Base-by-base conservation (phyloP, 73 alveolate genomes). In the Uronychia binucleata region DNA sequence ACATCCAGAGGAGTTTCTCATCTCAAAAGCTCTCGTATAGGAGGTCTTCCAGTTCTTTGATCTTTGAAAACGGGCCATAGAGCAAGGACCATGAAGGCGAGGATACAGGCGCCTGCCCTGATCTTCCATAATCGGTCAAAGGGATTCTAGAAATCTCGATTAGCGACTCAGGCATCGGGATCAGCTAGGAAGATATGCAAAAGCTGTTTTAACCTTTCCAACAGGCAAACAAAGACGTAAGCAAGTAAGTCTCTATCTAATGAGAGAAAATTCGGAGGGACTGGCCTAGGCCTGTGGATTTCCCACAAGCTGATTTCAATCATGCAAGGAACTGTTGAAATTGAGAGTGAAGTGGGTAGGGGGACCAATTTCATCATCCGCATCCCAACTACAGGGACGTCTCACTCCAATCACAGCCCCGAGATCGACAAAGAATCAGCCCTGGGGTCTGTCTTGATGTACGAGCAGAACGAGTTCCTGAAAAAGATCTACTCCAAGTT, bases 261-360 rank as follows among this genome's bases (percentile, higher is more conserved):
- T 46, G 5, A 11, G 19, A 46, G 67, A 11, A 46, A 46, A 46
- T 46, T 11, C 67, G 67, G 67, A 11, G 84, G 84, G 67, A 78
- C 84, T 26, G 84, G 84, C 76, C 84, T 78, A 1, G 84, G 84
- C 30, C 67, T 78, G 19, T 28, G 58, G 25, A 78, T 78, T 5
- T 78, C 76, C 58, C 26, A 78, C 58, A 78, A 78, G 30, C 74
- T 78, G 1, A 33, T 78, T 33, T 31, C 84, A 0, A 29, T n/a
- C 30, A 78, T 78, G 84, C 32, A 33, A 26, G 84, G 84, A 34
- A 57, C 26, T 1, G 30, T 78, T 31, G 29, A 74, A 13, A 34
- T 78, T 0, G 84, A 78, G 32, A 31, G 76, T n/a, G 84, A 78
- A 33, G 1, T 78, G 1, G 26, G 26, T 30, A 27, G 32, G 30